Percentiles rank a stretch among this genome's conserved stretches.
Evolutionary conservation across 2,329 filamentous ascomycete species (phyloP).

Genomic region (Xylaria multiplex): DNA sequence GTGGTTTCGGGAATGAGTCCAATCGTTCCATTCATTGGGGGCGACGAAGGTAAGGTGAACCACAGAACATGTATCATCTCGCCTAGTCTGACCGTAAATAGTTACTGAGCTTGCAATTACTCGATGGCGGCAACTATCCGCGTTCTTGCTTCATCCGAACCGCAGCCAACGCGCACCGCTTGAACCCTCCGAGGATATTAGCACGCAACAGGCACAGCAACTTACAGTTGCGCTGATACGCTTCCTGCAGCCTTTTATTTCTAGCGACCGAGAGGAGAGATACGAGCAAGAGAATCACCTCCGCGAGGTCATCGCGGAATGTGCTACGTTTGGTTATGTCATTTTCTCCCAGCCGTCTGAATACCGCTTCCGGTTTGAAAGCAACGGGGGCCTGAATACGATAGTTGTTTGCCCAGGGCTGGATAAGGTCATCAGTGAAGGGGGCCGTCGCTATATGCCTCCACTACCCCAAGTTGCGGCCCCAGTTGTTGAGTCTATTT

Average conservation of each 20-base stretch:
- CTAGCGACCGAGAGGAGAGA: constrained; percentile 40
- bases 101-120: constrained; percentile 50
- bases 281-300: constrained; percentile 53
- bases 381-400: constrained; percentile 16
- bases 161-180: constrained; percentile 53
- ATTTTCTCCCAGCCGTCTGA: constrained; percentile 57
- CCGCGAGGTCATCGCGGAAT: constrained; percentile 54
- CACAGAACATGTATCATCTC: not conserved
- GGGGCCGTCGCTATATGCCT: constrained; percentile 35
- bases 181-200: constrained; percentile 43
- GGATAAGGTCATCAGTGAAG: constrained; percentile 42
- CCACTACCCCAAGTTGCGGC: constrained; percentile 34
- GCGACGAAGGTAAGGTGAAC: constrained; percentile 47
- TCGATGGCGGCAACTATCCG: constrained; percentile 56
- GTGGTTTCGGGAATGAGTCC: constrained; percentile 46
- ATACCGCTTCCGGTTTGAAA: constrained; percentile 47
- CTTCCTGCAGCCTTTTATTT: constrained; percentile 51
- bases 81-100: constrained; percentile 29
- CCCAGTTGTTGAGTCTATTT: constrained; percentile 38
- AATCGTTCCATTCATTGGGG: constrained; percentile 45
- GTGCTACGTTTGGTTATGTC: constrained; percentile 54
- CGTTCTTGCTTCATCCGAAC: constrained; percentile 54
- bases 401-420: constrained; percentile 44
- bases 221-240: constrained; percentile 50
- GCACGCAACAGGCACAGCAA: constrained; percentile 47